Conservation (phyloP, 768 basidiomycete species). For the Pleurotus giganteus region DNA sequence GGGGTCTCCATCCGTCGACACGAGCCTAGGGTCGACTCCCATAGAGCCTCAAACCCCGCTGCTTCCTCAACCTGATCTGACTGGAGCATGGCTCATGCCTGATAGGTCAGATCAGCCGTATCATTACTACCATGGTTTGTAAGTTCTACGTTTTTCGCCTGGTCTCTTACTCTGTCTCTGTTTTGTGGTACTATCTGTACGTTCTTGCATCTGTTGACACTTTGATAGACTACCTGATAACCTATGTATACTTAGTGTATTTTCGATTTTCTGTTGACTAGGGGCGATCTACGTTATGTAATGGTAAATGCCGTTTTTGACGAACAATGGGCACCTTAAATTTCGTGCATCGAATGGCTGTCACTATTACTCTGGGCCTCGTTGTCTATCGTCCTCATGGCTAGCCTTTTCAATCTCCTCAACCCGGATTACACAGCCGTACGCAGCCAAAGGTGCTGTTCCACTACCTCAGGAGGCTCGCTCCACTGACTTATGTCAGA, state of each 20-base stretch:
- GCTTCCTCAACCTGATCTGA: not conserved
- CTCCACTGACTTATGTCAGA: conserved; percentile 14
- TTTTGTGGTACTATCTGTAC: not conserved
- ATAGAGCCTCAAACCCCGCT: not conserved
- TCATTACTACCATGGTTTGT: conserved; percentile 1
- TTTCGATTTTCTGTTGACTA: conserved; percentile 19
- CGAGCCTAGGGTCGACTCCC: not conserved
- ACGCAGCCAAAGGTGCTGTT: conserved; percentile 36
- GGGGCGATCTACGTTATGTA: conserved; percentile 13
- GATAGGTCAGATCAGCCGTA: not conserved
- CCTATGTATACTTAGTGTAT: conserved; percentile 5
- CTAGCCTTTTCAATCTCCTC: conserved; percentile 52
- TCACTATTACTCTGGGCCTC: conserved; percentile 9
- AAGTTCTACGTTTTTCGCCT: not conserved
- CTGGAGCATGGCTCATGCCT: conserved; percentile 4
- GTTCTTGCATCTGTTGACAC: not conserved
- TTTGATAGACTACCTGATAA: not conserved
- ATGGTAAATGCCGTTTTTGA: conserved; percentile 15
- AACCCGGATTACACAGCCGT: conserved; percentile 48
- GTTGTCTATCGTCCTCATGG: conserved; percentile 35
- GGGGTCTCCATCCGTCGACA: not conserved
- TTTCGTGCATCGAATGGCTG: conserved; percentile 1
- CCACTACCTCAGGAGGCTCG: conserved; percentile 10
- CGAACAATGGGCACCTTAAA: conserved; percentile 17
- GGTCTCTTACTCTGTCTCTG: not conserved